Conservation (phyloP, 2,329 filamentous ascomycete species). For the Bipolaris victoriae region DNA sequence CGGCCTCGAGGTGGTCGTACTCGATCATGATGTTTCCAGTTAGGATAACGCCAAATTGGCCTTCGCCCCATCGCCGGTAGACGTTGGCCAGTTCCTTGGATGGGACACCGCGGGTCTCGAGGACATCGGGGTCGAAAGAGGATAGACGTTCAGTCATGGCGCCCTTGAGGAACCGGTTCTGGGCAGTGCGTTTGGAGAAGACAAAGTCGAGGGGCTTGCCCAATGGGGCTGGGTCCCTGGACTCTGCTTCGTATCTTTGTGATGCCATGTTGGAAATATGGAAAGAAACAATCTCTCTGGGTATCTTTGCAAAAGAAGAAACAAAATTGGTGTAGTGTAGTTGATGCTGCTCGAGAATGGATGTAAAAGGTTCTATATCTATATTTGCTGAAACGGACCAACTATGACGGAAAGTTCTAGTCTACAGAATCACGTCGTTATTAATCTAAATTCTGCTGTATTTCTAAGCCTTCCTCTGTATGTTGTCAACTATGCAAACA, state of each 20-base stretch:
- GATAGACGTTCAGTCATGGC: slow-evolving; percentile 71
- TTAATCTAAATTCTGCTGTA: not conserved
- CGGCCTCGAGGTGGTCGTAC: slow-evolving; percentile 63
- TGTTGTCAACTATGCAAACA: not conserved
- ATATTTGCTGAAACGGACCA: not conserved
- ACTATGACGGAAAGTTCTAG: not conserved
- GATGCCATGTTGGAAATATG: slow-evolving; percentile 40
- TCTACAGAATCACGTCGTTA: not conserved
- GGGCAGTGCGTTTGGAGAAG: slow-evolving; percentile 61
- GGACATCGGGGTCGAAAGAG: slow-evolving; percentile 63
- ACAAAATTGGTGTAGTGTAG: not conserved
- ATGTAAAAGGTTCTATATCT: no score
- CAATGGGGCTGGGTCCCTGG: slow-evolving; percentile 50
- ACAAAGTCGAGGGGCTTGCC: slow-evolving; percentile 54
- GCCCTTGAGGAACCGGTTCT: slow-evolving; percentile 70
- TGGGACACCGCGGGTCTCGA: slow-evolving; percentile 61
- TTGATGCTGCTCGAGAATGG: not conserved
- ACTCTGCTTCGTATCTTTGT: slow-evolving; percentile 49
- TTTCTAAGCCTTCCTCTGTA: slow-evolving; percentile 14
- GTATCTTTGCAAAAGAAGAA: slow-evolving; percentile 5
- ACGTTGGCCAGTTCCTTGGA: slow-evolving; percentile 63
- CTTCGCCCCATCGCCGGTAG: slow-evolving; percentile 60
- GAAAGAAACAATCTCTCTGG: not conserved
- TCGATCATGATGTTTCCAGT: slow-evolving; percentile 71
- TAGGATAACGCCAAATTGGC: slow-evolving; percentile 56